Evolutionary conservation across 2,329 filamentous ascomycete species (phyloP), one percentile per base, ranked within the genome.

Genomic region (Penicillium sp.): DNA sequence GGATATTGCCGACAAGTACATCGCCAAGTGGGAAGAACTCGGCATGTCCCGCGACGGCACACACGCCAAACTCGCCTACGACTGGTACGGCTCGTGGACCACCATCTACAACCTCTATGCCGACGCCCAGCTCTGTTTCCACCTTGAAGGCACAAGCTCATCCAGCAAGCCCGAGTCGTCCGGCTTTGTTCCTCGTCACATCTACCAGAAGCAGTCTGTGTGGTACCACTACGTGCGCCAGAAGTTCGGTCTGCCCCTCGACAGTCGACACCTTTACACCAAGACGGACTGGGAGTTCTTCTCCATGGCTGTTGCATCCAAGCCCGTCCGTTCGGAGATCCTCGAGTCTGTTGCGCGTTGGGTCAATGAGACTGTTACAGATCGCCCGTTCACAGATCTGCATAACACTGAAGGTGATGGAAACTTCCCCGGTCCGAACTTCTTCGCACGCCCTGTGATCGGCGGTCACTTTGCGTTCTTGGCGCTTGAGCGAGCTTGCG

Each of bases 211-310:
- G 58, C 89, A 95, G 68, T 91, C 87, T 43, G 79, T 85, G 53
- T 95, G 88, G 89, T 95, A 95, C 74, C 79, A 83, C 57, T 80
- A 83, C 13, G 89, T 93, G 9, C 82, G 89, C 59, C 89, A 95
- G 69, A 85, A 83, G 63, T 95, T 93, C 70, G 90, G 90, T 1
- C 75, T 95, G 3, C 90, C 90, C 0, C 81, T 95, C 7, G 90
- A 95, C 71, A 88, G 83, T 60, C 83, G 90, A 41, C 89, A 94
- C 70, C 71, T 93, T 3, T 94, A 94, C 71, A 87, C 89, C 31
- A 95, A 95, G 74, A 90, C 87, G 28, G 90, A 95, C 73, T 95
- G 90, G 90, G 87, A 94, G 63, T 91, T 95, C 69, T 92, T 94
- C 70, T 88, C 89, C 0, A 90, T 90, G 43, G 88, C 90, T 1